Evolutionary conservation across 1,284 basidiomycete genomes (phyloP), one percentile per base, ranked within the genome.

Genomic region (Tilletiaria anomala): DNA sequence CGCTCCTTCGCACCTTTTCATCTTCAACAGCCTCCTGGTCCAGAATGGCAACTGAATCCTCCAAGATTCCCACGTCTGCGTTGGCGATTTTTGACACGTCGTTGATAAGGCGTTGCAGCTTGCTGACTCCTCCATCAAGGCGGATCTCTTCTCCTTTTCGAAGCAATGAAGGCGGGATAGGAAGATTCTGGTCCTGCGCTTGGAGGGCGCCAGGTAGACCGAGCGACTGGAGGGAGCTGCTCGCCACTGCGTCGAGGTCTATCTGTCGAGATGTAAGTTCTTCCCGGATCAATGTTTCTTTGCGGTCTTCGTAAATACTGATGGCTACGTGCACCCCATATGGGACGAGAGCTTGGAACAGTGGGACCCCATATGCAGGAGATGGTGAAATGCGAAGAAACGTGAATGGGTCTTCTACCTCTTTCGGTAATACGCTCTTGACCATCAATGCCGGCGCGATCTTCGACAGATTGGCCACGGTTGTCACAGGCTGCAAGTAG

Each of bases 291-390:
- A 83, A 74, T 24, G 77, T 78, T 39, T 78, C 74, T 60, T 82
- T 85, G 24, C 84, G 73, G 54, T 93, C 81, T 38, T 82, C 77
- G 69, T 93, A 96, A 11, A 96, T 79, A 53, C 85, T 85, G 49
- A 93, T 78, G 3, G 88, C 89, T 40, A 83, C 75, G 50, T 80
- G 78, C 0, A 87, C 82, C n/a, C 86, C 87, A 76, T 85, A 89
- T 8, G 81, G 76, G 1, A 87, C 73, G 26, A 99, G 70, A 3
- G 79, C 78, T 4, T 74, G 76, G 57, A 97, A 89, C 34, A 91
- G 70, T 12, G 61, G 58, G 19, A 78, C 70, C 5, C 71, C 75
- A 12, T 44, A 45, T 2, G 48, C 50, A n/a, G n/a, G n/a, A n/a
- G n/a, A n/a, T n/a, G n/a, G n/a, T 2, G 51, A 3, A 3, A 47